Evolutionary conservation across 768 basidiomycete species (phyloP).

Genomic region (Austroboletus eburneus): DNA sequence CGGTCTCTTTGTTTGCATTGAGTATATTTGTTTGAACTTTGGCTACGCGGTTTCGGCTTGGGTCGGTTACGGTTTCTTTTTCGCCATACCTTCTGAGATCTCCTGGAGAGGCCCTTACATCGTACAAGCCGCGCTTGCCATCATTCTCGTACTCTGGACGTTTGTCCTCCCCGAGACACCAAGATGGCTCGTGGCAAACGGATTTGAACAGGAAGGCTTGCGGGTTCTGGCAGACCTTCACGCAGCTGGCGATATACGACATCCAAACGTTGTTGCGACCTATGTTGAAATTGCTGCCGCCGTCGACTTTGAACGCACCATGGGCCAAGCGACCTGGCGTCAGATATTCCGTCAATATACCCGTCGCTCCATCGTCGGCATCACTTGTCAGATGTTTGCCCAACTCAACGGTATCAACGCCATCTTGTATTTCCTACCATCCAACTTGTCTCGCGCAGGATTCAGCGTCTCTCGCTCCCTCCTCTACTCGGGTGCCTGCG

Average conservation of each 20-base stretch:
- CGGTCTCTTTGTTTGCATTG: conserved; percentile 51
- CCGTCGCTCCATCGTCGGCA: conserved; percentile 47
- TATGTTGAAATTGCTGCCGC: conserved; percentile 41
- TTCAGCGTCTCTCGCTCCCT: conserved; percentile 41
- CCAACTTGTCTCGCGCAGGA: conserved; percentile 47
- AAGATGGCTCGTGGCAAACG: conserved; percentile 53
- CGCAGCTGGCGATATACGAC: conserved; percentile 42
- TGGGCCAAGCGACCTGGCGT: conserved; percentile 42
- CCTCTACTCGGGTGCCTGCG: conserved; percentile 44
- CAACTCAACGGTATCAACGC: conserved; percentile 57
- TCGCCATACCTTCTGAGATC: conserved; percentile 41
- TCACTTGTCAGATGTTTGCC: conserved; percentile 52
- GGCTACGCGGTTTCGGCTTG: conserved; percentile 49
- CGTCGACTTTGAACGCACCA: conserved; percentile 36
- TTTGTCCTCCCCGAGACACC: conserved; percentile 50
- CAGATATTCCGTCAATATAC: conserved; percentile 50
- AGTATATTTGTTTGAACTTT: conserved; percentile 48
- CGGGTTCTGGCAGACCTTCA: conserved; percentile 55
- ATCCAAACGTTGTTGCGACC: conserved; percentile 40
- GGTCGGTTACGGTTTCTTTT: conserved; percentile 49
- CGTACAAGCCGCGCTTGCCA: conserved; percentile 48
- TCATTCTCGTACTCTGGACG: conserved; percentile 44
- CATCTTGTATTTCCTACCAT: conserved; percentile 55
- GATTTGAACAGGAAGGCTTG: conserved; percentile 47
- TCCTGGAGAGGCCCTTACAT: conserved; percentile 57